These are phyloP conservation scores for Colletotrichum brevisporum DNA, from an alignment of 2,329 filamentous ascomycete species.

Conservation along the genomic window DNA sequence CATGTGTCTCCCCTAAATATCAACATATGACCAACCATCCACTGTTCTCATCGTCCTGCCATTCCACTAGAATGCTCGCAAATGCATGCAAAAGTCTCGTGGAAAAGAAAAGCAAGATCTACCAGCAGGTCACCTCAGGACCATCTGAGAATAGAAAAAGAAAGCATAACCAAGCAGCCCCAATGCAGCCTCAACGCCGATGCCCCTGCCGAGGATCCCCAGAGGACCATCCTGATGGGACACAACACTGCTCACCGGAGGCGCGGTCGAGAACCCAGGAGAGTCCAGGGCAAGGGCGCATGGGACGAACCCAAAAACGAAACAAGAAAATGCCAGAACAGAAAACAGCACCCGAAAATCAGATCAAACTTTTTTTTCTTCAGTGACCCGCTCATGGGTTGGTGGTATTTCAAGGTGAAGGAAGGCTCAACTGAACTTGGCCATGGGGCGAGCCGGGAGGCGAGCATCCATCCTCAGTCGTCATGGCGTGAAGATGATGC, in stretches of 20 bases:
- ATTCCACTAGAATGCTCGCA: constrained; percentile 30
- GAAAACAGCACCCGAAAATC: constrained; percentile 28
- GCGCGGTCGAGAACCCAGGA: constrained; percentile 5
- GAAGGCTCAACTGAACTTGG: constrained; percentile 24
- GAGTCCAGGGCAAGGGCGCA: not conserved
- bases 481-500: constrained; percentile 24
- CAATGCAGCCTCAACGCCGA: constrained; percentile 39
- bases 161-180: constrained; percentile 25
- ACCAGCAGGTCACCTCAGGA: constrained; percentile 18
- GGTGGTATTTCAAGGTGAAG: constrained; percentile 16
- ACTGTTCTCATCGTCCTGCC: constrained; percentile 25
- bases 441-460: constrained; percentile 10
- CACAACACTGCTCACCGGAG: not conserved
- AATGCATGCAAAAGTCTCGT: constrained; percentile 26
- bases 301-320: constrained; percentile 1
- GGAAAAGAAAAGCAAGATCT: constrained; percentile 27
- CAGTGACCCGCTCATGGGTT: constrained; percentile 28
- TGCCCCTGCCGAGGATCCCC: constrained; percentile 1
- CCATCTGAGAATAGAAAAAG: not conserved
- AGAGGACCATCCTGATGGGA: constrained; percentile 6
- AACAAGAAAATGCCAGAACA: constrained; percentile 27
- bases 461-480: constrained; percentile 17
- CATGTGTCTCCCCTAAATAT: constrained; percentile 23
- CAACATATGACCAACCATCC: constrained; percentile 19
- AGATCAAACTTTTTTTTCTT: constrained; percentile 40